These are phyloP conservation scores for Podospora pseudocomata DNA, from an alignment of 495 filamentous ascomycete genomes.

Conservation along the genomic window DNA sequence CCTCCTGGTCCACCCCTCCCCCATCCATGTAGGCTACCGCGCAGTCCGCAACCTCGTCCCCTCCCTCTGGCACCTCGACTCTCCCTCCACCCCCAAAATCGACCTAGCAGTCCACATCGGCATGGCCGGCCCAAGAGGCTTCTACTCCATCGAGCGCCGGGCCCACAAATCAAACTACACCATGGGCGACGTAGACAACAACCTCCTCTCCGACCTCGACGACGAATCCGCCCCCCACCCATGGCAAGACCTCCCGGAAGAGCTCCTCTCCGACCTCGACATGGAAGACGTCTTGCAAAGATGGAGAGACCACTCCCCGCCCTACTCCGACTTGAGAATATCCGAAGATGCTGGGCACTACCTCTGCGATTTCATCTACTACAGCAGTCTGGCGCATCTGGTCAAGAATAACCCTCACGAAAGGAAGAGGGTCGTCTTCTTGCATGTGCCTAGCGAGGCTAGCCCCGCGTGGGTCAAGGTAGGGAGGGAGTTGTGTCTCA, in stretches of 20 bases:
- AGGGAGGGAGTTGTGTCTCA: constrained; percentile 62
- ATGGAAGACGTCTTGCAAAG: constrained; percentile 51
- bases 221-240: constrained; percentile 34
- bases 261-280: constrained; percentile 49
- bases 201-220: constrained; percentile 51
- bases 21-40: constrained; percentile 66
- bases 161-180: constrained; percentile 75
- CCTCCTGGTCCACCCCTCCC: constrained; percentile 60
- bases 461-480: constrained; percentile 52
- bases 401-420: constrained; percentile 38
- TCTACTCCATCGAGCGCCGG: constrained; percentile 66
- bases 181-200: constrained; percentile 63
- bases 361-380: constrained; percentile 86
- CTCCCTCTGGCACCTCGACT: constrained; percentile 44
- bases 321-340: constrained; percentile 52
- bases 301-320: constrained; percentile 48
- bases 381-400: constrained; percentile 61
- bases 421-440: constrained; percentile 62
- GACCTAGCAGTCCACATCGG: constrained; percentile 76
- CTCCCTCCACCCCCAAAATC: constrained; percentile 35
- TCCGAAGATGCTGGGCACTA: constrained; percentile 77
- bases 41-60: constrained; percentile 62
- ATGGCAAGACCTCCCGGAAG: constrained; percentile 45
- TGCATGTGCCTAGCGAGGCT: constrained; percentile 69
- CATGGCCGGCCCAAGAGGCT: constrained; percentile 65